Conservation (phyloP, 1,284 basidiomycete genomes). For the Chondrostereum purpureum region DNA sequence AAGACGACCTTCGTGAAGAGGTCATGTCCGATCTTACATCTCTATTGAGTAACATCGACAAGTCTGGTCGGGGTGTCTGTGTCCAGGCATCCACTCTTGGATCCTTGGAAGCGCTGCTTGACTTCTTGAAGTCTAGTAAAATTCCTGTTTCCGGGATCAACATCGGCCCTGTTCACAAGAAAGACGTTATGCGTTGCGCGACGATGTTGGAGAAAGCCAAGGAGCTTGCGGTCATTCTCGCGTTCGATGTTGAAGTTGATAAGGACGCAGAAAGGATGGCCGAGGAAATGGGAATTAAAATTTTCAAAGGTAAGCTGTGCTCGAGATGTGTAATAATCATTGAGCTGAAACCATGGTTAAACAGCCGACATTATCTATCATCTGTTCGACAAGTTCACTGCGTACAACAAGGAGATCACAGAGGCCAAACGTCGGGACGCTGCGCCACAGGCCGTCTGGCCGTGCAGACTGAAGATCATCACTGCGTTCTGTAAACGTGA, state of each 20-base stretch:
- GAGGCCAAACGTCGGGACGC: slow-evolving; percentile 93
- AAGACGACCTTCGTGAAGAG: slow-evolving; percentile 91
- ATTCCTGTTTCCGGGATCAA: slow-evolving; percentile 98
- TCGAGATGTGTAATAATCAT: slow-evolving; percentile 4
- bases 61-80: slow-evolving; percentile 92
- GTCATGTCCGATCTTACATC: slow-evolving; percentile 95
- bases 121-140: slow-evolving; percentile 93
- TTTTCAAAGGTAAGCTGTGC: slow-evolving; percentile 79
- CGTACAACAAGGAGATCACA: slow-evolving; percentile 89
- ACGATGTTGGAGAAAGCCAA: slow-evolving; percentile 97
- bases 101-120: slow-evolving; percentile 93
- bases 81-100: slow-evolving; percentile 98
- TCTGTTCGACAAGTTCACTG: slow-evolving; percentile 94
- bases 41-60: slow-evolving; percentile 88
- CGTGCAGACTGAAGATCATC: slow-evolving; percentile 89
- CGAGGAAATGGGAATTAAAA: slow-evolving; percentile 87
- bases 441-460: slow-evolving; percentile 95
- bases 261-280: slow-evolving; percentile 89
- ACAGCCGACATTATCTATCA: slow-evolving; percentile 98
- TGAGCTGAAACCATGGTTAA: slow-evolving; percentile 1
- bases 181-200: slow-evolving; percentile 87
- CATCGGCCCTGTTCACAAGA: slow-evolving; percentile 97
- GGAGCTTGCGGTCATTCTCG: slow-evolving; percentile 92
- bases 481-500: slow-evolving; percentile 95
- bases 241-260: slow-evolving; percentile 94